These are phyloP conservation scores for Eucalyptus curtisii DNA, from an alignment of 345 rosid genomes.

Conservation along the genomic window DNA sequence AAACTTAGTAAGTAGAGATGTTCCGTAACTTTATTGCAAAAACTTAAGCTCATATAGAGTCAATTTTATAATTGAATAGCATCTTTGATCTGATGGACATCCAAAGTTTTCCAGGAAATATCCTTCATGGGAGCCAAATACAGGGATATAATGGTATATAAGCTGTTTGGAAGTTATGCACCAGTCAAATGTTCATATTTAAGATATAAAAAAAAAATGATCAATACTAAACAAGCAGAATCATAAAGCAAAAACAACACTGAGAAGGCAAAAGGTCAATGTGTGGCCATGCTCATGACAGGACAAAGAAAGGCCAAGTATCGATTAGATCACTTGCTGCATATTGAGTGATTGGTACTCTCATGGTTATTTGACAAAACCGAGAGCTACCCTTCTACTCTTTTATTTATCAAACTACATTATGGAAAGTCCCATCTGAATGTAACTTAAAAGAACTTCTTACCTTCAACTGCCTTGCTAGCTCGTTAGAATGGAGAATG, in stretches of 20 bases:
- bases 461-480: constrained; percentile 63
- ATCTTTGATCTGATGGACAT: not conserved
- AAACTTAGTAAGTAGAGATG: not conserved
- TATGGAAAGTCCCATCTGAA: not conserved
- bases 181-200: not conserved
- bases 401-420: not conserved
- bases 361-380: not conserved
- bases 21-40: not conserved
- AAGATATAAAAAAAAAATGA: not conserved
- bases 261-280: not conserved
- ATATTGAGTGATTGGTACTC: not conserved
- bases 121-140: not conserved
- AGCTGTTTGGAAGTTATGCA: not conserved
- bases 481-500: constrained; percentile 79
- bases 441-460: not conserved
- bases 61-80: not conserved
- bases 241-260: not conserved
- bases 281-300: not conserved
- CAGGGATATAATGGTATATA: not conserved
- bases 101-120: not conserved
- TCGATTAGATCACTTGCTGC: not conserved
- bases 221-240: not conserved
- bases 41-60: not conserved
- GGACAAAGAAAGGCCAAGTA: not conserved
- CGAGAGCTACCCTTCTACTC: not conserved